Conservation (phyloP, 495 filamentous ascomycete genomes). For the Chaetomidium leptoderma region DNA sequence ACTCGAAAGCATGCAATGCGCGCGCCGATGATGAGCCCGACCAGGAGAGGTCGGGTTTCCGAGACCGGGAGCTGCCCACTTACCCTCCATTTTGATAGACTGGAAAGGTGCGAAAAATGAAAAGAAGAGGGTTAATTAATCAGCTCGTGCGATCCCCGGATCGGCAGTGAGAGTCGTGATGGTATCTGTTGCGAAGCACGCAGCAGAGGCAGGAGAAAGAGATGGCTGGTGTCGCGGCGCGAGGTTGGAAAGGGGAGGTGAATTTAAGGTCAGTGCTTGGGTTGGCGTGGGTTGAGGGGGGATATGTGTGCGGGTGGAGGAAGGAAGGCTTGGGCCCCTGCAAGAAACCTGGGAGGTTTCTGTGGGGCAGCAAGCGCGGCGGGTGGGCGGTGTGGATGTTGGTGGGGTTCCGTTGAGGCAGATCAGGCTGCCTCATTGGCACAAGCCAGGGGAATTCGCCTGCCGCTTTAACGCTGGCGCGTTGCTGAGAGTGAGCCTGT, state of each 20-base stretch:
- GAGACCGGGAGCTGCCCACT: constrained; percentile 17
- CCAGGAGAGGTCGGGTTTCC: constrained; percentile 8
- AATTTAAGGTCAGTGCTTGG: constrained; percentile 47
- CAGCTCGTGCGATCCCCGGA: constrained; percentile 44
- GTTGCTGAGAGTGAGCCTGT: constrained; percentile 7
- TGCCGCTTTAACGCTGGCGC: constrained; percentile 32
- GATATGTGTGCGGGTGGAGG: constrained; percentile 31
- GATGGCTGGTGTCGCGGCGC: constrained; percentile 30
- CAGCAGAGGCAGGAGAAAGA: constrained; percentile 38
- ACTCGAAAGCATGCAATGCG: constrained; percentile 11
- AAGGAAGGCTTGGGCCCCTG: constrained; percentile 29
- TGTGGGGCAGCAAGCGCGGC: constrained; percentile 17
- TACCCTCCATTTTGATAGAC: constrained; percentile 53
- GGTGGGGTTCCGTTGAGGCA: constrained; percentile 24
- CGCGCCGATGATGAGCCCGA: background rate
- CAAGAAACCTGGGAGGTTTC: constrained; percentile 19
- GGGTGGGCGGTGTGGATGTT: constrained; percentile 20
- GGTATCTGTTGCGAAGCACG: constrained; percentile 35
- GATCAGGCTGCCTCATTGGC: constrained; percentile 39
- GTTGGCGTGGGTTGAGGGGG: constrained; percentile 33
- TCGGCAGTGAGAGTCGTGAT: constrained; percentile 40
- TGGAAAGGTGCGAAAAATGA: constrained; percentile 39
- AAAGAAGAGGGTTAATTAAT: constrained; percentile 32
- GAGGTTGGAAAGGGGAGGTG: constrained; percentile 49
- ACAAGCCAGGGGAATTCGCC: constrained; percentile 31